Conservation (phyloP, 2,329 filamentous ascomycete genomes). For the Monosporascus sp. region DNA sequence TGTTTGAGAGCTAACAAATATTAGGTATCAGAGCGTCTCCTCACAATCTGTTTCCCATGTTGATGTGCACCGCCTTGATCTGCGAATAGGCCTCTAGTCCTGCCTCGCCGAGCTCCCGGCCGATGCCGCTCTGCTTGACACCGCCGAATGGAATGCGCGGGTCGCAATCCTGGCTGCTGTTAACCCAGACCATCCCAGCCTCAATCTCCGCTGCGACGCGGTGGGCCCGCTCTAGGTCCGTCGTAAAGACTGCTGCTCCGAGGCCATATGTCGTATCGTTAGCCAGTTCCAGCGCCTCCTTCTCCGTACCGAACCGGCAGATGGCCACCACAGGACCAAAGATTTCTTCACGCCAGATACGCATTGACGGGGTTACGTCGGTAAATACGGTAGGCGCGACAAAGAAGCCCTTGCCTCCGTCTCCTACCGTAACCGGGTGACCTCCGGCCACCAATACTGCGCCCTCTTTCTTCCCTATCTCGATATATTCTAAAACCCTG, state of each 20-base stretch:
- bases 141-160: conserved; percentile 6
- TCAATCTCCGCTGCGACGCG: conserved; percentile 52
- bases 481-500: conserved; percentile 64
- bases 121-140: conserved; percentile 9
- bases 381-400: conserved; percentile 43
- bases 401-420: conserved; percentile 39
- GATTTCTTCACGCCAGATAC: conserved; percentile 41
- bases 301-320: conserved; percentile 36
- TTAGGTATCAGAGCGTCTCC: background rate
- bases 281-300: conserved; percentile 37
- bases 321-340: conserved; percentile 43
- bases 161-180: conserved; percentile 18
- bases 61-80: conserved; percentile 28
- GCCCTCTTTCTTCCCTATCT: conserved; percentile 67
- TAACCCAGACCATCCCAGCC: conserved; percentile 54
- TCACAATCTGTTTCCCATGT: conserved; percentile 34
- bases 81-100: conserved; percentile 5
- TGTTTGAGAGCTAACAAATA: no score
- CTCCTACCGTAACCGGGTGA: conserved; percentile 25
- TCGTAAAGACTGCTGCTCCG: conserved; percentile 57
- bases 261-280: conserved; percentile 57
- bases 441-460: conserved; percentile 63
- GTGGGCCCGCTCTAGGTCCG: conserved; percentile 47
- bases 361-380: conserved; percentile 36
- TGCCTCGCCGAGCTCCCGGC: conserved; percentile 5